Evolutionary conservation across 495 filamentous ascomycete genomes (phyloP).

Genomic region (Cetradonia linearis): DNA sequence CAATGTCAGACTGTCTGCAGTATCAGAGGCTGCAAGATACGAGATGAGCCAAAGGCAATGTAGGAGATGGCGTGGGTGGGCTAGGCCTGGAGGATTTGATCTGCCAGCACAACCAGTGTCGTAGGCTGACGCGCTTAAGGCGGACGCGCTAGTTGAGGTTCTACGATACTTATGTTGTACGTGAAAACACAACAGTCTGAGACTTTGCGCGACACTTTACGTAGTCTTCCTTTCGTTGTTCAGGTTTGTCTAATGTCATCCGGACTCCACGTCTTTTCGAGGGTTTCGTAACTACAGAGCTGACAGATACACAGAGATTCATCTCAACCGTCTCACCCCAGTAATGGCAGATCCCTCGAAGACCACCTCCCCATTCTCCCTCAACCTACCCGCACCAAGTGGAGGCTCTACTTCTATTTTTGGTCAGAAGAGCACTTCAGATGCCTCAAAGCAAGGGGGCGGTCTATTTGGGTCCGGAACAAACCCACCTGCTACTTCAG

Average conservation of each 20-base stretch:
- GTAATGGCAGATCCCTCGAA: conserved; percentile 24
- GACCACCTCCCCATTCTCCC: conserved; percentile 26
- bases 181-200: neutral
- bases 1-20: neutral
- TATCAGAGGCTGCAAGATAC: neutral
- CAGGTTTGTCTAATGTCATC: neutral
- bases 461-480: conserved; percentile 36
- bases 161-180: neutral
- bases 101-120: too few species aligned
- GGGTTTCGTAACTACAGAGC: neutral
- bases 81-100: too few species aligned
- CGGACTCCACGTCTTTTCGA: neutral
- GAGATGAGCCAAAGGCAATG: neutral
- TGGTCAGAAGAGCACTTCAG: conserved; percentile 20
- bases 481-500: conserved; percentile 17
- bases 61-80: neutral
- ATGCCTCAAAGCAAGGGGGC: conserved; percentile 16
- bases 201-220: neutral
- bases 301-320: conserved; percentile 7
- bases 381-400: conserved; percentile 31
- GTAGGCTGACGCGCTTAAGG: neutral
- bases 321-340: conserved; percentile 9
- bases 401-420: conserved; percentile 27
- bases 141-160: neutral
- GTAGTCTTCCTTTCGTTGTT: neutral